Base-by-base conservation (phyloP, 768 basidiomycete species). In the Boletus sp. region DNA sequence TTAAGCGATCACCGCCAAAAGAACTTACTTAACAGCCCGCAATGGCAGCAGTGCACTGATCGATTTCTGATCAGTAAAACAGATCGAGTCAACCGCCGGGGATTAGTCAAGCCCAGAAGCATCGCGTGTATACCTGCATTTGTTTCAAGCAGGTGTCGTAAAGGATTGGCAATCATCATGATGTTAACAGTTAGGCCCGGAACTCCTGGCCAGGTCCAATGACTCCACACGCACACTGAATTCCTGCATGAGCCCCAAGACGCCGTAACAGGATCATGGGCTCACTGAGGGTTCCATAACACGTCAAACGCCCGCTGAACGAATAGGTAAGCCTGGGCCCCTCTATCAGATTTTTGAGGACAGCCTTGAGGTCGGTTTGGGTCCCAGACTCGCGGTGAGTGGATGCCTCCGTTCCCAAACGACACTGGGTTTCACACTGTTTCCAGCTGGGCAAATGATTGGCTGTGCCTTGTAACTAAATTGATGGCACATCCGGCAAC, bases 131-230 rank as follows among this genome's bases (percentile, higher is more conserved):
- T 49, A 48, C 54, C 47, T 51, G 51, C 54, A 57, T 58, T 48
- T 60, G 63, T 65, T 72, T 71, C 66, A 67, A 44, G 38, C 51
- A 38, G 47, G 46, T 70, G 61, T 61, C 71, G 69, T 72, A 72
- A 70, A 34, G 58, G 68, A 71, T 65, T 68, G 68, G 41, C 70
- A 69, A 69, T 70, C 65, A 69, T 70, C 65, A 71, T 62, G 59
- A 53, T 63, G 58, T 48, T 25, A 25, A 25, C 25, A 25, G 25
- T 25, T 45, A 39, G 50, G 53, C 43, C 57, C 46, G 58, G 50
- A 47, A 50, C 53, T 35, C 52, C 44, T 46, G 39, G 35, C 50
- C 50, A 49, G 32, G 52, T 40, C 53, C 52, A 47, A 30, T 35
- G 34, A 58, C 55, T 38, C 42, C 54, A 62, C 39, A 39, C 56